Evolutionary conservation across 1,284 basidiomycete species (phyloP), one percentile per base, ranked within the genome.

Genomic region (Ganoderma sp.): DNA sequence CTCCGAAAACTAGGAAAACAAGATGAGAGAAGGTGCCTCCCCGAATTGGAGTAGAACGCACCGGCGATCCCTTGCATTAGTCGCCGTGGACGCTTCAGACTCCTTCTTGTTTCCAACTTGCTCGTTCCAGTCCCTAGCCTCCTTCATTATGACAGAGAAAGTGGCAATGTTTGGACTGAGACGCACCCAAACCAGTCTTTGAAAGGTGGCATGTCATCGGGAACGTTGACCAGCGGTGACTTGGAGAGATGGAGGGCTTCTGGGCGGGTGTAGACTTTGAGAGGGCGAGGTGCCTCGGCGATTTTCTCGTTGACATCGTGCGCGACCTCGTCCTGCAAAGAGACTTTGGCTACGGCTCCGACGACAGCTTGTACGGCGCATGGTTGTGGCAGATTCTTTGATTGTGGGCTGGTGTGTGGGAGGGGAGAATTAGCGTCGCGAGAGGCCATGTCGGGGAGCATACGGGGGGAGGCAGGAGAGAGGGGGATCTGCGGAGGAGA

Each of bases 141-240:
- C 64, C 70, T 50, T 69, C 67, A 71, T 74, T 74, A 69, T 22
- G 69, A 67, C 50, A 57, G 65, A 68, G 60, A 41, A 63, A 45
- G 67, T 60, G 63, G 61, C 78, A 64, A 59, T 61, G 50, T 22
- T 52, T 25, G 66, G 28, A 61, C 45, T 32, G 45, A 28, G 43
- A 80, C 88, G 70, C 79, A 95, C 93, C 94, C 94, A 80, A 94
- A 96, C 94, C 94, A 96, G 59, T 91, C 88, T 80, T 90, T 93
- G 66, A 96, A 81, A 56, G 87, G 80, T 62, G 93, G 93, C 94
- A 96, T 95, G 72, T 85, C 86, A 69, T 81, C 77, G 7, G 94
- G 94, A 58, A 84, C 81, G 68, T 85, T 83, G 39, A 96, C 91
- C 42, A 96, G 81, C n/a, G 91, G 89, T n/a, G 93, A 95, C 70